Base-by-base conservation (phyloP, 2,329 filamentous ascomycete genomes). In the Claviceps paspali region DNA sequence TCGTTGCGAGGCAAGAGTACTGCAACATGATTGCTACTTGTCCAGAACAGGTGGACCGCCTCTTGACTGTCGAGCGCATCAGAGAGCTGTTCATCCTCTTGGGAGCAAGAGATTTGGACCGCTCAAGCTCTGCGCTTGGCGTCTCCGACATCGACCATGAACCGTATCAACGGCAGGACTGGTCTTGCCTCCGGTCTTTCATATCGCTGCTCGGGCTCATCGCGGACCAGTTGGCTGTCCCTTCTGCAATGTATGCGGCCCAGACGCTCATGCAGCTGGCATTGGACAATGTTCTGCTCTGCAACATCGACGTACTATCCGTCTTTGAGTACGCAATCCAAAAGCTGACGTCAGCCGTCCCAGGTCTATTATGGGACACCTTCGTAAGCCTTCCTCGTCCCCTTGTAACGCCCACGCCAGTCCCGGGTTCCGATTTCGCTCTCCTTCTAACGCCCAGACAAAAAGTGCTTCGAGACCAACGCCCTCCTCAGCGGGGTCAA, bases 1-100 rank as follows among this genome's bases (percentile, higher is more conserved):
- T 64, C 29, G 63, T 71, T 31, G 52, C 83, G 29, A 67, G 74
- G 35, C 54, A 65, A 38, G 70, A 77, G 41, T 85, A 84, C 51
- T 60, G 67, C 38, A 65, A 67, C 31, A 54, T 84, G 4, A 56
- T 70, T 36, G 57, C 62, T 24, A 50, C 59, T 35, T 66, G 63
- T 35, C 43, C 54, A 1, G 57, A 63, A 17, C 63, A 71, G 35
- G 52, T 66, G 6, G 43, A 52, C 18, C 58, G 57, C 2, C 53
- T 71, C 0, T 42, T 77, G 19, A 63, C 64, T 5, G 56, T 63
- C 2, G 47, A 57, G 51, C 45, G 57, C 49, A 45, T 76, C 37
- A 47, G 71, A 35, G 51, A 59, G 5, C 55, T 84, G 9, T 79
- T 87, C 43, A 54, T 55, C 35, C 58, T 57, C 12, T 51, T 85